These are phyloP conservation scores for Plantago lanceolata DNA, from an alignment of 305 asterid species.

Conservation along the genomic window DNA sequence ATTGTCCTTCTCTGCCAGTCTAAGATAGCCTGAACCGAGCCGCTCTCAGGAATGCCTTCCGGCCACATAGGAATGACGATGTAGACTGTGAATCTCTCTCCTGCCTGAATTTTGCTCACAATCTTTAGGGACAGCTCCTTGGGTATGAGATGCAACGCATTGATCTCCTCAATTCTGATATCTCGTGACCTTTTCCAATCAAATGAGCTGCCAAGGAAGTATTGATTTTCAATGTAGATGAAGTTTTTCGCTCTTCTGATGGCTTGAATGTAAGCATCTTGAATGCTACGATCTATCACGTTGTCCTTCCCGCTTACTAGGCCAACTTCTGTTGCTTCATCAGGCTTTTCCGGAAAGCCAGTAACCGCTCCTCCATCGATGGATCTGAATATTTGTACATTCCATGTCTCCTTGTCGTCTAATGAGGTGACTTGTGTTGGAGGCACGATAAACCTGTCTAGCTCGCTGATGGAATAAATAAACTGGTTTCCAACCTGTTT, in stretches of 20 bases:
- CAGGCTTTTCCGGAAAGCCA: constrained; percentile 50
- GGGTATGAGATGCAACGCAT: too few relatives aligned
- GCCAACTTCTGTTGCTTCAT: constrained; percentile 45
- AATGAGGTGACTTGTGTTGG: constrained; percentile 36
- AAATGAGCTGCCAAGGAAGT: too few relatives aligned
- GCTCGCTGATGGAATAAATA: constrained; percentile 37
- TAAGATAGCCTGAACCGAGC: too few relatives aligned
- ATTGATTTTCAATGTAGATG: too few relatives aligned
- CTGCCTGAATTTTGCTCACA: too few relatives aligned
- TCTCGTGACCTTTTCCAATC: too few relatives aligned
- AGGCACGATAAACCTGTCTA: constrained; percentile 34
- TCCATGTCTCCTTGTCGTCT: constrained; percentile 62
- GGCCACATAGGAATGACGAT: too few relatives aligned
- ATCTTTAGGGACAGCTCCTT: too few relatives aligned
- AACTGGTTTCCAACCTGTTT: constrained; percentile 48
- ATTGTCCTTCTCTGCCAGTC: too few relatives aligned
- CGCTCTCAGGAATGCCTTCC: too few relatives aligned
- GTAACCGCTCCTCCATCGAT: constrained; percentile 70
- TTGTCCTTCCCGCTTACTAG: constrained; percentile 62
- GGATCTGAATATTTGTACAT: constrained; percentile 76
- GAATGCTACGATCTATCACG: constrained; percentile 73
- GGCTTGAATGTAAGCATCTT: constrained; percentile 75
- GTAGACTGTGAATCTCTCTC: too few relatives aligned
- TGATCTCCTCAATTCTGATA: too few relatives aligned
- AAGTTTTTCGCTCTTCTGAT: constrained; percentile 78